Percentiles rank a stretch among this genome's conserved stretches.
These are phyloP conservation scores for Vaccinium vitisidaea DNA, from an alignment of 148 eudicot species.

Conservation along the genomic window DNA sequence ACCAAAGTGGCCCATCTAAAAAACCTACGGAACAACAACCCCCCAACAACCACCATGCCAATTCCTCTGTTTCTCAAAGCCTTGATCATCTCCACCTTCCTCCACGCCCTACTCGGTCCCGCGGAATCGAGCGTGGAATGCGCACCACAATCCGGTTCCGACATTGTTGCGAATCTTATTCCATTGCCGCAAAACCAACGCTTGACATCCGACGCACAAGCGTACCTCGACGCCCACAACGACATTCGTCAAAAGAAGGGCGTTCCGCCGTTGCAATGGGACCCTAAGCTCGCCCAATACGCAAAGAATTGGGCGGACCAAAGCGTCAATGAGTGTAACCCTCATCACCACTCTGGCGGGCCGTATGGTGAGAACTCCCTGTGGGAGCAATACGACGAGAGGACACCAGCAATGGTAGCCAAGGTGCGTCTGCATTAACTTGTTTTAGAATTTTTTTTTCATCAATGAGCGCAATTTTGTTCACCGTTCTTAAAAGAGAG, in stretches of 20 bases:
- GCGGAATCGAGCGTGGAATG: neutral
- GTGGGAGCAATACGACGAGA: slow-evolving; percentile 24
- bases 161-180: neutral
- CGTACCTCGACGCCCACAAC: slow-evolving; percentile 39
- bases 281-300: slow-evolving; percentile 16
- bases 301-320: slow-evolving; percentile 21
- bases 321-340: slow-evolving; percentile 22
- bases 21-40: too few relatives aligned
- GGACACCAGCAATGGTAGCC: slow-evolving; percentile 18
- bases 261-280: slow-evolving; percentile 31
- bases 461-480: too few relatives aligned
- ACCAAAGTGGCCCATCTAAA: neutral
- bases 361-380: slow-evolving; percentile 30
- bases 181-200: neutral
- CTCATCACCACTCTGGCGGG: slow-evolving; percentile 19
- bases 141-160: neutral
- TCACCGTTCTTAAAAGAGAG: too few relatives aligned
- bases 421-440: neutral
- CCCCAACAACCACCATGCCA: neutral
- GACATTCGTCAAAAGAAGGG: neutral
- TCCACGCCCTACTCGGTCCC: neutral
- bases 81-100: slow-evolving; percentile 1
- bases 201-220: neutral
- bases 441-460: neutral
- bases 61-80: neutral